These are phyloP conservation scores for Aspergillus brasiliensis DNA, from an alignment of 2,329 filamentous ascomycete genomes.

Conservation along the genomic window DNA sequence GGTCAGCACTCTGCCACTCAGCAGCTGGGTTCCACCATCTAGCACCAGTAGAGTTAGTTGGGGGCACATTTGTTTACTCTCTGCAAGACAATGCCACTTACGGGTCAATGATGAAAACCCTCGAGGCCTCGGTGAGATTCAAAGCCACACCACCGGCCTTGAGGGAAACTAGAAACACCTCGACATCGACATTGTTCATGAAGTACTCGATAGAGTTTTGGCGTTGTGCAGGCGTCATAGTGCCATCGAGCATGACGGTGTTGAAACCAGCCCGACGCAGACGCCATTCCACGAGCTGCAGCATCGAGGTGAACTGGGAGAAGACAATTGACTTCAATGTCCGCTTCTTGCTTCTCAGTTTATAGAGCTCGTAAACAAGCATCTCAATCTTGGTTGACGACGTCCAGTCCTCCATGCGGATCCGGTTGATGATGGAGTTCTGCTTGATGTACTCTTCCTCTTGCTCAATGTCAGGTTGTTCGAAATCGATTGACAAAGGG, in stretches of 20 bases:
- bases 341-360: slow-evolving; percentile 85
- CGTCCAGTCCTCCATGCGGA: slow-evolving; percentile 98
- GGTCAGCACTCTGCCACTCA: slow-evolving; percentile 96
- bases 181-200: slow-evolving; percentile 91
- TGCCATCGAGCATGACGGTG: slow-evolving; percentile 96
- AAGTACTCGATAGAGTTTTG: slow-evolving; percentile 95
- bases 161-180: slow-evolving; percentile 93
- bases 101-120: slow-evolving; percentile 95
- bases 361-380: slow-evolving; percentile 90
- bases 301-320: slow-evolving; percentile 95
- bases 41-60: slow-evolving; percentile 25
- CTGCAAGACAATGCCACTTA: slow-evolving; percentile 55
- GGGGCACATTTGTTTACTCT: background rate
- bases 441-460: slow-evolving; percentile 87
- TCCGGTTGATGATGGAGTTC: slow-evolving; percentile 95
- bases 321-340: slow-evolving; percentile 98
- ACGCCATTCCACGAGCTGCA: slow-evolving; percentile 96
- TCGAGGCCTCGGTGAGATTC: slow-evolving; percentile 90
- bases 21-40: slow-evolving; percentile 99
- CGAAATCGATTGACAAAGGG: slow-evolving; percentile 82
- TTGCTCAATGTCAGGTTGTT: slow-evolving; percentile 93
- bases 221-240: slow-evolving; percentile 91
- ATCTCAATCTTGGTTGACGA: slow-evolving; percentile 98
- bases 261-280: slow-evolving; percentile 95
- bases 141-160: slow-evolving; percentile 95